Percentiles rank a stretch among this genome's conserved stretches.
These are phyloP conservation scores for Haemoproteus tartakovskyi DNA, from an alignment of 169 alveolate species.

Conservation along the genomic window DNA sequence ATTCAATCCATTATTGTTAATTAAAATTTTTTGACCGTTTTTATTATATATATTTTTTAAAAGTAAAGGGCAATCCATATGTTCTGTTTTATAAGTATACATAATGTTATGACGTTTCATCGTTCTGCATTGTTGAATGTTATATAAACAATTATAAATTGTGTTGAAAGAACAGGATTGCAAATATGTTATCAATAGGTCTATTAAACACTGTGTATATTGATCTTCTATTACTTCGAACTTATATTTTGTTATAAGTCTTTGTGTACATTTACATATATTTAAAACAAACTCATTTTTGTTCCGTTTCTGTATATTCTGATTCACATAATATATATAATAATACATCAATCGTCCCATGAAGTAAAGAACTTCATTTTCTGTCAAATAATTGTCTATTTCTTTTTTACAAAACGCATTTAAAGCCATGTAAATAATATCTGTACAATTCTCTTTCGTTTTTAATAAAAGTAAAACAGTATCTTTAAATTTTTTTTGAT, in stretches of 20 bases:
- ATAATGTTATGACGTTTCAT: too few relatives aligned
- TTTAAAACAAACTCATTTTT: conserved; percentile 55
- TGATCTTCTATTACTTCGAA: conserved; percentile 40
- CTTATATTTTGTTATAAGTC: conserved; percentile 52
- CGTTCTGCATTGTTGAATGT: too few relatives aligned
- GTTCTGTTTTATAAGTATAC: too few relatives aligned
- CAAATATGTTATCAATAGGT: too few relatives aligned
- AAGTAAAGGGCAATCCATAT: too few relatives aligned
- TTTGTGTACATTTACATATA: conserved; percentile 30
- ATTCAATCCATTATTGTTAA: conserved; percentile 37
- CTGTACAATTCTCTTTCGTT: conserved; percentile 41
- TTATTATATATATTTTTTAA: too few relatives aligned
- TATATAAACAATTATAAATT: too few relatives aligned
- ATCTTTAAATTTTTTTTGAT: too few relatives aligned
- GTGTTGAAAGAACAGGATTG: too few relatives aligned
- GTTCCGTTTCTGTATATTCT: conserved; percentile 1
- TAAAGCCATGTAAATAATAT: conserved; percentile 20
- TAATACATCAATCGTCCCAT: conserved; percentile 16
- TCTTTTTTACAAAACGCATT: conserved; percentile 50
- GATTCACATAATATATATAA: conserved; percentile 33
- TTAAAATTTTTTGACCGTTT: not conserved
- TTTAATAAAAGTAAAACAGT: conserved; percentile 23
- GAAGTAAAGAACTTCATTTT: conserved; percentile 36
- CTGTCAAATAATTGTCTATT: conserved; percentile 27
- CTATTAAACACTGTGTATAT: too few relatives aligned